Evolutionary conservation across 2,329 filamentous ascomycete genomes (phyloP).

Genomic region (Grosmannia clavigera): DNA sequence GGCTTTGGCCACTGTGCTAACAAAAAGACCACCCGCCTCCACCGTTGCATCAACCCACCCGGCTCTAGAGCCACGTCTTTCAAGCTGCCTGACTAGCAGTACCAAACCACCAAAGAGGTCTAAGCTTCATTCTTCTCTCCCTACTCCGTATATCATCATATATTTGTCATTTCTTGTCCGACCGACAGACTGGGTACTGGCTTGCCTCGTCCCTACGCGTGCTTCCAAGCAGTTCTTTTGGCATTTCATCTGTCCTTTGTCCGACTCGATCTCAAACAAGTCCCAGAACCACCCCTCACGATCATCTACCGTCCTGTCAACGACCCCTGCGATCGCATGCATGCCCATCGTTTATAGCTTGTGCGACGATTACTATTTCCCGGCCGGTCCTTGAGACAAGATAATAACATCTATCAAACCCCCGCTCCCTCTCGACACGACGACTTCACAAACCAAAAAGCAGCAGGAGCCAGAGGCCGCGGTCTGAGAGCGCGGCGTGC

Average conservation of each 20-base stretch:
- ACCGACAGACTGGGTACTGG: not conserved
- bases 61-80: not conserved
- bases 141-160: not conserved
- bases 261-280: slow-evolving; percentile 2
- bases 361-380: not conserved
- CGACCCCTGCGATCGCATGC: slow-evolving; percentile 1
- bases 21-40: not conserved
- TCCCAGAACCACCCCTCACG: not conserved
- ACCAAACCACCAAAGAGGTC: not conserved
- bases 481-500: not conserved
- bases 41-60: not conserved
- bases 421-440: not conserved
- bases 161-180: not conserved
- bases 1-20: not conserved
- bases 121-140: not conserved
- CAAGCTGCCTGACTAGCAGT: not conserved
- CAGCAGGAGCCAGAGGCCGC: not conserved
- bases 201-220: not conserved
- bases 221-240: not conserved
- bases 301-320: not conserved
- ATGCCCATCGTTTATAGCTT: not conserved
- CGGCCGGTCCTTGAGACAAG: not conserved
- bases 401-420: not conserved
- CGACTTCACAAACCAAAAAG: not conserved
- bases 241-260: not conserved